phyloP scores from a whole-genome alignment of 257 asterid genomes.

The Capsicum chinense region DNA sequence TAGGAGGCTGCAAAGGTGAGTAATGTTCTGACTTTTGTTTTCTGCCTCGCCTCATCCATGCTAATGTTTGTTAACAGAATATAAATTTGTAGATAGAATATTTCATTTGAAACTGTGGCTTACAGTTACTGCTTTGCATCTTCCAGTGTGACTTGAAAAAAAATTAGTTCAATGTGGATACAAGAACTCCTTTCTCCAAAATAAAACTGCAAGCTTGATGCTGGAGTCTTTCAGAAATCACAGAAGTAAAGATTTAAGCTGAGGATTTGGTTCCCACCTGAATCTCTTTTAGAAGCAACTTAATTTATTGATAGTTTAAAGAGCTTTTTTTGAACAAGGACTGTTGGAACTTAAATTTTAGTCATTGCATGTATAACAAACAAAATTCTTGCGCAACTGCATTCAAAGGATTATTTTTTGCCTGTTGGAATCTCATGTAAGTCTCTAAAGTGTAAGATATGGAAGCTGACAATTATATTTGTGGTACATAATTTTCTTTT shows the following conservation, averaged over 20 bases:
- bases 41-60: conserved; percentile 21
- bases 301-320: neutral
- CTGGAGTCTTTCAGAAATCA: conserved; percentile 15
- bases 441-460: neutral
- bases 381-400: conserved; percentile 1
- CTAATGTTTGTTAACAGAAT: conserved; percentile 21
- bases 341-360: neutral
- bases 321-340: neutral
- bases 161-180: neutral
- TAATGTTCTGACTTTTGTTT: conserved; percentile 24
- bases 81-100: neutral
- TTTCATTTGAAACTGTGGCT: neutral
- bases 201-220: conserved; percentile 23
- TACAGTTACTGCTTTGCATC: neutral
- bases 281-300: neutral
- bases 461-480: neutral
- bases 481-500: neutral
- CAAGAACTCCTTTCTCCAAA: neutral
- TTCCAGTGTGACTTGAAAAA: conserved; percentile 9
- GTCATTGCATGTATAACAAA: neutral
- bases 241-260: conserved; percentile 4
- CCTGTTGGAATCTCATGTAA: conserved; percentile 23
- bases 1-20: conserved; percentile 84
- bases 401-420: neutral
- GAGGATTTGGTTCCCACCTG: neutral